Base-by-base conservation (phyloP, 2,329 filamentous ascomycete species). In the Penicillium sp. region DNA sequence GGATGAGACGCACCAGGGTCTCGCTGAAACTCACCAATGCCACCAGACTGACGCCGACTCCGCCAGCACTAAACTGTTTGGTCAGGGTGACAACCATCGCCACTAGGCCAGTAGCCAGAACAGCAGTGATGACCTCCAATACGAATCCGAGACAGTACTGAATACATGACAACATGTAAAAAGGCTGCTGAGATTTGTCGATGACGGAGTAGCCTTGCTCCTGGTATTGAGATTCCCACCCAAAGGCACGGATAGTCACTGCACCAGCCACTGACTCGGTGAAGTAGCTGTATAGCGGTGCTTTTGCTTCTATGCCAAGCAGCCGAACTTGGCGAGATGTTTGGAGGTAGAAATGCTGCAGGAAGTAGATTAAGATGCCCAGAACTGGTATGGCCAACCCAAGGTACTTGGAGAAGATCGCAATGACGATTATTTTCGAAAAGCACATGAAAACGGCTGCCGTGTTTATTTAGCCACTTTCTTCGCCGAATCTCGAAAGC, bases 281-380 rank as follows among this genome's bases (percentile, higher is more conserved):
- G 43, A 77, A 77, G 25, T 77, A 70, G 0, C 72, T 70, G 48
- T 72, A 76, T 0, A 78, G 60, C 0, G 72, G 71, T 0, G 68
- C 64, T 36, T 75, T 75, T 4, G 69, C 62, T 51, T 78, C 76
- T 1, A 79, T 64, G 50, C 78, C 76, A 7, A 79, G 58, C 17
- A 77, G 67, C 36, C 77, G 68, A 7, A 75, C 50, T 45, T 73
- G 70, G 3, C 71, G 60, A 1, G 69, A 70, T 2, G 72, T 73
- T 7, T 63, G 68, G 3, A 74, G 65, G 45, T 75, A 75, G 50
- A 68, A 62, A 33, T 55, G 62, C 44, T 75, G 72, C 6, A 75
- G 60, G 29, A 61, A 34, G 43, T 65, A 73, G 18, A 74, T 53
- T 3, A 54, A 54, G 2, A 56, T 41, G 4, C 62, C 43, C 1